Percentiles rank a stretch among this genome's conserved stretches.
phyloP scores from a whole-genome alignment of 257 asterid species.

The Nicotiana attenuata region DNA sequence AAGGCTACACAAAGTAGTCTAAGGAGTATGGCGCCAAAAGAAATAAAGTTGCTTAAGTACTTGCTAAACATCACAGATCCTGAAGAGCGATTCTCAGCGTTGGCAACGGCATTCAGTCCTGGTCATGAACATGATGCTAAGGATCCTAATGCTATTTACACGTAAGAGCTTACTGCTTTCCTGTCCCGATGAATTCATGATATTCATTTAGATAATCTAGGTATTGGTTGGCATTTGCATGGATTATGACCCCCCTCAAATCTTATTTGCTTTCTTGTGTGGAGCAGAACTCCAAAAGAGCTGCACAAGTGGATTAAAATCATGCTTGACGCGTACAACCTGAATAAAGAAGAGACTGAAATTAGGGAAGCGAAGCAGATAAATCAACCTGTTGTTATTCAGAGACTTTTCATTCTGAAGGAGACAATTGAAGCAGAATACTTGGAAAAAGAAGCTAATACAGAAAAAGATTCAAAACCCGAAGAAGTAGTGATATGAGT shows the following conservation, averaged over 20 bases:
- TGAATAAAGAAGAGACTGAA: constrained; percentile 77
- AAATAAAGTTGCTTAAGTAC: constrained; percentile 75
- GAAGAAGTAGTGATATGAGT: constrained; percentile 24
- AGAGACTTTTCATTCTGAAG: constrained; percentile 80
- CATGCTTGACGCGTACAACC: constrained; percentile 89
- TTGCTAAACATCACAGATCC: constrained; percentile 85
- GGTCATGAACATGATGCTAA: constrained; percentile 62
- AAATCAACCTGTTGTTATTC: constrained; percentile 76
- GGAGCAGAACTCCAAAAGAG: constrained; percentile 79
- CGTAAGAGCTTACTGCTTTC: constrained; percentile 35
- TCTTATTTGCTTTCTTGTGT: constrained; percentile 6
- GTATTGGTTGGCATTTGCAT: neutral
- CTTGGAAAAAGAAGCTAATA: constrained; percentile 42
- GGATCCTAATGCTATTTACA: constrained; percentile 68
- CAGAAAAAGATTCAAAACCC: constrained; percentile 22
- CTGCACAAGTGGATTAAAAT: constrained; percentile 88
- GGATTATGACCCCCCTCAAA: neutral
- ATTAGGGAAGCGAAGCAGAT: constrained; percentile 80
- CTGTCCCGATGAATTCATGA: neutral
- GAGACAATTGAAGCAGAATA: constrained; percentile 86
- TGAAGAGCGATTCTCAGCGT: constrained; percentile 88
- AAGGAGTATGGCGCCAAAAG: constrained; percentile 82
- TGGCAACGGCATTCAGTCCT: constrained; percentile 89
- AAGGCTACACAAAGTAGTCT: constrained; percentile 80
- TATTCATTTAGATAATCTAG: neutral